phyloP scores from a whole-genome alignment of 148 eudicot species.

The Chenopodium album region DNA sequence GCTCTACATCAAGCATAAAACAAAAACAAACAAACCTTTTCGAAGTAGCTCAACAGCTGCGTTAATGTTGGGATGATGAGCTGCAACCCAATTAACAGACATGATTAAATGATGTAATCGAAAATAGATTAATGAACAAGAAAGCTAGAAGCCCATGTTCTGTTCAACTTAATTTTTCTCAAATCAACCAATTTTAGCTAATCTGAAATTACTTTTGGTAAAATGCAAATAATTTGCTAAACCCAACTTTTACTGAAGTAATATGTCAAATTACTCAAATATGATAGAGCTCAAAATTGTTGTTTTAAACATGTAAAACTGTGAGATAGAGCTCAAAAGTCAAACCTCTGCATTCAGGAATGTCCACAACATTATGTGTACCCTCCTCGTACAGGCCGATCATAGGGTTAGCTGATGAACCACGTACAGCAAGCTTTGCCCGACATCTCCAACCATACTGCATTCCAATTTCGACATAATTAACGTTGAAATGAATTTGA shows the following conservation, averaged over 20 bases:
- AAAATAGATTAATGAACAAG: background rate
- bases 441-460: conserved; percentile 99
- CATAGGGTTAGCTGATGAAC: conserved; percentile 61
- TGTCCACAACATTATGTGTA: conserved; percentile 82
- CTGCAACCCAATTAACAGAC: conserved; percentile 41
- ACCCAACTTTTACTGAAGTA: background rate
- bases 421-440: conserved; percentile 95
- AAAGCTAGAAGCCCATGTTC: background rate
- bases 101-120: background rate
- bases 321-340: conserved; percentile 42
- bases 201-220: too few species aligned
- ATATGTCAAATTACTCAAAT: background rate
- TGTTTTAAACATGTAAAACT: background rate
- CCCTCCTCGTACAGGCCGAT: conserved; percentile 95
- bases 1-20: background rate
- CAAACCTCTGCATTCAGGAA: conserved; percentile 90
- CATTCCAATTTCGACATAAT: conserved; percentile 1
- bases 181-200: background rate
- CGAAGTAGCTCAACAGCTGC: conserved; percentile 76
- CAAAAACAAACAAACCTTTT: conserved; percentile 39
- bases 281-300: background rate
- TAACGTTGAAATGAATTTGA: background rate
- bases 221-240: background rate
- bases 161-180: background rate
- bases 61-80: conserved; percentile 95